Base-by-base conservation (phyloP, 2,329 filamentous ascomycete genomes). In the Tolypocladium tropicale region DNA sequence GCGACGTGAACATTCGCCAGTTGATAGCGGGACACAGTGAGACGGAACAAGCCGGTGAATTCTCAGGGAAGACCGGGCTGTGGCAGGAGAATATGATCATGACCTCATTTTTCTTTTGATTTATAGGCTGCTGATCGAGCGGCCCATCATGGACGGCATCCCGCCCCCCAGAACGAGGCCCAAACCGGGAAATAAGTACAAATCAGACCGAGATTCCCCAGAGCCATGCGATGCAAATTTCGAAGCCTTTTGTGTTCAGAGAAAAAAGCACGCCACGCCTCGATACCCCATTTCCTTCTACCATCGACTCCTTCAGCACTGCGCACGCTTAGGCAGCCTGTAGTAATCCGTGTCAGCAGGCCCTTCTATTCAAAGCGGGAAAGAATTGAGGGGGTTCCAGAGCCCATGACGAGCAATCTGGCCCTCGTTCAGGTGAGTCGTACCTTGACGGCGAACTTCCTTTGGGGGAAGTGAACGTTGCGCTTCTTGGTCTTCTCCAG, bases 361-460 rank as follows among this genome's bases (percentile, higher is more conserved):
- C 6, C 4, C 6, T 12, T 6, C 16, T 5, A 23, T 50, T 50
- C n/a, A n/a, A n/a, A n/a, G n/a, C n/a, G n/a, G n/a, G 46, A 18
- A 21, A 10, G 14, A n/a, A 10, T 16, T 12, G 18, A 18, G 16
- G 4, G 46, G 28, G 6, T 32, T 28, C 46, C 46, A 21, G 30
- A 25, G 10, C n/a, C 18, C 10, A 33, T 7, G 12, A 18, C 46
- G 10, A 33, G 30, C 28, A 28, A 7, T 6, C 18, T 9, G 9
- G 1, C 28, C 18, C 18, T 28, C 7, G 10, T 50, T 50, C 46
- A 32, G 21, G 25, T 10, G 39, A 32, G 48, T 52, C 68, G 64
- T 82, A 92, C 94, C 93, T 97, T 99, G 78, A 99, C 89, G 78
- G 94, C 94, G 79, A 88, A 99, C 82, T 95, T 96, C 80, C 94